Evolutionary conservation across 306 rosid genomes (phyloP), one percentile per base, ranked within the genome.

Genomic region (Trifolium subterraneum): DNA sequence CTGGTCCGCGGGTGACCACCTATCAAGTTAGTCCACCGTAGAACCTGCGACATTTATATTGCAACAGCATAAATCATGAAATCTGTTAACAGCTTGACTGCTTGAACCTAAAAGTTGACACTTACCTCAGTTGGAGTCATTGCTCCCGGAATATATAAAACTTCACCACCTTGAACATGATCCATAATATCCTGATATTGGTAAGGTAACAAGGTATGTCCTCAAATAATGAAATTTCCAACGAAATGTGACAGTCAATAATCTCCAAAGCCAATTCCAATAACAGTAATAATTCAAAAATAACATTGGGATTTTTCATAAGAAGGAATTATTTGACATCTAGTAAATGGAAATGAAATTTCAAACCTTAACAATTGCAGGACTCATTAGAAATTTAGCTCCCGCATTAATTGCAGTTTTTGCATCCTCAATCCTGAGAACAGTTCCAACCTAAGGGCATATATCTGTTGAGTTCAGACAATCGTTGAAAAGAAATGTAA

Each of bases 111-210:
- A 69, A 71, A 71, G 41, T 23, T 70, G 55, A 69, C 35, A n/a
- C 88, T 85, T 83, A 93, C 98, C 89, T 93, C 97, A 29, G 98
- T 89, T 81, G 98, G 98, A 78, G 93, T 93, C 98, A 93, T 91
- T 66, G 85, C 82, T 27, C 98, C 98, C 9, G 98, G 98, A 73
- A 91, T 91, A 71, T 91, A 93, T 72, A 93, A 73, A 78, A 84
- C 63, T 35, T 88, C 98, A 70, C 72, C 44, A 75, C 68, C 64
- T 64, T 18, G 76, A 64, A 76, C 65, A 75, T 73, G 79, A 69
- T 79, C 80, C 93, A 88, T 69, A 51, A 91, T 86, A 78, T 85
- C 92, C 98, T 93, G 90, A 62, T 15, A 59, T 14, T 4, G 50
- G 71, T 45, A n/a, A 71, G 50, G 59, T 60, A 61, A 44, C 25